These are phyloP conservation scores for Hypoxylon rickii DNA, from an alignment of 495 filamentous ascomycete species.

Conservation along the genomic window DNA sequence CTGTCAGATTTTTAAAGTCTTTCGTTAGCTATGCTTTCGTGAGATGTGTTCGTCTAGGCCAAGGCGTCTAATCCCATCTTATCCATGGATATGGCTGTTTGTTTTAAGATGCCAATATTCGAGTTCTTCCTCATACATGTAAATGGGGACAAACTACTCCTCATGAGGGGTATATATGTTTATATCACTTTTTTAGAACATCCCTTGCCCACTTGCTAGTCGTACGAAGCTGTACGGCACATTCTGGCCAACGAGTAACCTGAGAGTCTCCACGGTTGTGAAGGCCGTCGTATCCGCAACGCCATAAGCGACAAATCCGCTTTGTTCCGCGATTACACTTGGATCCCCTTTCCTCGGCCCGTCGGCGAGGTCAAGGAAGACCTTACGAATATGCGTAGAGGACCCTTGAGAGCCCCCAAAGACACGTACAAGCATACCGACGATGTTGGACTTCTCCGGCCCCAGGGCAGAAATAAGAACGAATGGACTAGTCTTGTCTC, in stretches of 20 bases:
- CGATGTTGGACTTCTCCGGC: constrained; percentile 75
- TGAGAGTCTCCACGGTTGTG: constrained; percentile 78
- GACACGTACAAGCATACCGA: constrained; percentile 76
- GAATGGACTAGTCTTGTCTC: constrained; percentile 66
- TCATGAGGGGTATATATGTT: constrained; percentile 27
- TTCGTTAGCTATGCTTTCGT: neutral
- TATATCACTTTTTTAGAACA: constrained; percentile 56
- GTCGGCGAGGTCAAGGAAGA: constrained; percentile 79
- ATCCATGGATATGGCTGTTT: constrained; percentile 1
- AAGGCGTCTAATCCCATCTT: constrained; percentile 16
- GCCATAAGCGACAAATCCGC: constrained; percentile 79
- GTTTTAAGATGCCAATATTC: constrained; percentile 7
- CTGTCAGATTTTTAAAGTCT: neutral
- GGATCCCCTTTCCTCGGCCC: constrained; percentile 71
- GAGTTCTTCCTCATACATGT: neutral
- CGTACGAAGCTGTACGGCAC: constrained; percentile 86
- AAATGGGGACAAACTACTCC: constrained; percentile 2
- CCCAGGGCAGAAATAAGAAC: constrained; percentile 78
- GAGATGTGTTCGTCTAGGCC: constrained; percentile 14
- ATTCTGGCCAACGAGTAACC: constrained; percentile 80
- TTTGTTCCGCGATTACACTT: constrained; percentile 65
- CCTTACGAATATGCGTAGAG: constrained; percentile 64
- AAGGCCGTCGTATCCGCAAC: constrained; percentile 78
- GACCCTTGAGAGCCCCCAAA: constrained; percentile 56
- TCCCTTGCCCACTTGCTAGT: constrained; percentile 70